Base-by-base conservation (phyloP, 2,329 filamentous ascomycete genomes). In the Reticulascus tulasneorum region DNA sequence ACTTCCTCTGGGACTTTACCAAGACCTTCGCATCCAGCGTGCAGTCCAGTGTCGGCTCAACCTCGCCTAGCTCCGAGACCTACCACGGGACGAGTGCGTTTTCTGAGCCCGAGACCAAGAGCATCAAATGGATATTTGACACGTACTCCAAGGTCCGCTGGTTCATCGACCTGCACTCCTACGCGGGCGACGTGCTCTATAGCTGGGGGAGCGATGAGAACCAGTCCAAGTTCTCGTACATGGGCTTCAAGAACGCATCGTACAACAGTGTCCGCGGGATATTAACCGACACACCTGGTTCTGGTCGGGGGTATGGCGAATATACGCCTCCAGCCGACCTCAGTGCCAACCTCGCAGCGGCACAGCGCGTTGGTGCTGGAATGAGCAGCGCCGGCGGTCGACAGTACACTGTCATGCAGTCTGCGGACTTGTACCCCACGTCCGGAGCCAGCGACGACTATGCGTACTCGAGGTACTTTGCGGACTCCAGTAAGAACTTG, bases 1-100 rank as follows among this genome's bases (percentile, higher is more conserved):
- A 77, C 51, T 73, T 75, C 52, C 51, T 76, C 7, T 79, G 74
- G 70, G 66, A 79, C 55, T 73, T 67, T 47, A 56, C 50, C 21
- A 57, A 57, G 36, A 54, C 61, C 30, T 75, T 73, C 51, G 59
- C 58, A 22, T 40, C 54, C 0, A 47, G 45, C 6, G 69, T 67
- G 20, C 51, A 48, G 2, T 18, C 29, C 16, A 12, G 10, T 5
- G 13, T 26, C 18, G 64, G 67, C 3, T 53, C 48, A 5, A 47
- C 56, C 4, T 47, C 54, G 19, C 64, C 67, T 5, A 55, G 52
- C 31, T 62, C 59, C 0, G 59, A 68, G 47, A 56, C 56, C 8
- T 73, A 63, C 46, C 63, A 66, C 39, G 70, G 69, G 22, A 67
- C 63, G 5, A 55, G 53, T 12, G 55, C 69, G 4, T 66, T 66